These are phyloP conservation scores for Eucalyptus microcorys DNA, from an alignment of 345 rosid genomes.

Conservation along the genomic window DNA sequence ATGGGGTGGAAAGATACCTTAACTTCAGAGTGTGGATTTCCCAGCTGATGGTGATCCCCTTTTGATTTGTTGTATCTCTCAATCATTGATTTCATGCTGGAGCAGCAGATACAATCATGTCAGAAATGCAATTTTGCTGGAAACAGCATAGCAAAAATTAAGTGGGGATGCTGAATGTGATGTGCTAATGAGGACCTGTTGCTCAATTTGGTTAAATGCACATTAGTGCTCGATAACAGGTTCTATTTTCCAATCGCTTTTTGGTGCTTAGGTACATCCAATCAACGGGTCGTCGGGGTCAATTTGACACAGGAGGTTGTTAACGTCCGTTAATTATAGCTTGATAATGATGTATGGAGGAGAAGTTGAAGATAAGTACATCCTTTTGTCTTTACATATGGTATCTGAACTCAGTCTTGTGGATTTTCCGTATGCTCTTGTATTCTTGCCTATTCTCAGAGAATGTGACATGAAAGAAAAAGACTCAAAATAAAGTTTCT, in stretches of 20 bases:
- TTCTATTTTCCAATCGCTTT: neutral
- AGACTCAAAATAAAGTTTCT: neutral
- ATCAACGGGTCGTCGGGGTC: neutral
- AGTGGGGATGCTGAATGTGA: neutral
- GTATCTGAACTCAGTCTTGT: neutral
- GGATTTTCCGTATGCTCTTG: neutral
- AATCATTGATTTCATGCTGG: constrained; percentile 56
- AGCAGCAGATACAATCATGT: neutral
- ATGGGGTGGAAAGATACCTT: constrained; percentile 26
- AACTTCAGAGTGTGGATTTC: constrained; percentile 47
- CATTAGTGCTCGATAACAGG: neutral
- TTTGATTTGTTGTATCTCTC: constrained; percentile 54
- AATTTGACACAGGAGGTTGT: neutral
- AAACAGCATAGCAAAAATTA: neutral
- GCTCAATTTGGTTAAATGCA: neutral
- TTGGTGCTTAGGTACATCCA: neutral
- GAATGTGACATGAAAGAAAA: neutral
- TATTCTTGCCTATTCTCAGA: neutral
- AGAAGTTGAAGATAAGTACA: neutral
- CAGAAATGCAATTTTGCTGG: neutral
- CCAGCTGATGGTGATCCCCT: constrained; percentile 43
- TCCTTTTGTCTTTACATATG: neutral
- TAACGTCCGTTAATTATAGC: neutral
- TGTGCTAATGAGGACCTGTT: neutral
- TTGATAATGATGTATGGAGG: neutral